Percentiles rank a stretch among this genome's conserved stretches.
phyloP scores from a whole-genome alignment of 768 basidiomycete genomes.

The Gyrodon lividus region DNA sequence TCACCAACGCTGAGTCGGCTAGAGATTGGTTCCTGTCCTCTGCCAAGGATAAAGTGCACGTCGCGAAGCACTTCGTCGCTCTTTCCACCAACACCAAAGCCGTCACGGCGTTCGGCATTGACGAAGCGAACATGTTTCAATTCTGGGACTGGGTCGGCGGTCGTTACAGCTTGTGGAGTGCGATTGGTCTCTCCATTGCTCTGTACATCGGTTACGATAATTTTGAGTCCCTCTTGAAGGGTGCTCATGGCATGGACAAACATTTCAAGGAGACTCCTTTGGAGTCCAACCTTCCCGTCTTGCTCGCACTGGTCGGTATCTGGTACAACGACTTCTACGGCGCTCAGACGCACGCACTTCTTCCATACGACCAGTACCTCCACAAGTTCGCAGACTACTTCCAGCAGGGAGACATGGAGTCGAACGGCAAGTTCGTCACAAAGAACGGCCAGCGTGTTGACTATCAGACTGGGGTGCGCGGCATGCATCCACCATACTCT shows the following conservation, averaged over 20 bases:
- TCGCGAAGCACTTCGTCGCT: slow-evolving; percentile 98
- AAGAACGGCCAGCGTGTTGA: slow-evolving; percentile 90
- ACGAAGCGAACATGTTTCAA: slow-evolving; percentile 93
- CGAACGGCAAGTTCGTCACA: slow-evolving; percentile 95
- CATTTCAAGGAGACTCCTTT: slow-evolving; percentile 90
- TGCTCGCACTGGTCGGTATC: slow-evolving; percentile 85
- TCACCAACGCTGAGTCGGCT: slow-evolving; percentile 95
- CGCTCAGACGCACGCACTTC: slow-evolving; percentile 89
- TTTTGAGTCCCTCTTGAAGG: slow-evolving; percentile 85
- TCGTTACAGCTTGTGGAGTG: slow-evolving; percentile 97
- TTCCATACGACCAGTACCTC: slow-evolving; percentile 98
- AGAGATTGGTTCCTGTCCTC: slow-evolving; percentile 88
- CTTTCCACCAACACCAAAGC: slow-evolving; percentile 95
- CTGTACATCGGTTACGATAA: slow-evolving; percentile 92
- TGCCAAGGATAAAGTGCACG: slow-evolving; percentile 86
- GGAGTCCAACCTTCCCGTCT: slow-evolving; percentile 88
- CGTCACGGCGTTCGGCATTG: slow-evolving; percentile 92
- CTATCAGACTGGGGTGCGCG: slow-evolving; percentile 92
- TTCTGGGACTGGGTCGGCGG: slow-evolving; percentile 99
- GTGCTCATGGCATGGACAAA: slow-evolving; percentile 97
- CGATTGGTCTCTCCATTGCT: slow-evolving; percentile 94
- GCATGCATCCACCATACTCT: neutral
- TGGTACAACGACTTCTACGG: slow-evolving; percentile 99
- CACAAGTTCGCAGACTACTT: slow-evolving; percentile 99
- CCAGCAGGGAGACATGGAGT: slow-evolving; percentile 99